Base-by-base conservation (phyloP, 306 rosid species). In the Corylus heterophylla region DNA sequence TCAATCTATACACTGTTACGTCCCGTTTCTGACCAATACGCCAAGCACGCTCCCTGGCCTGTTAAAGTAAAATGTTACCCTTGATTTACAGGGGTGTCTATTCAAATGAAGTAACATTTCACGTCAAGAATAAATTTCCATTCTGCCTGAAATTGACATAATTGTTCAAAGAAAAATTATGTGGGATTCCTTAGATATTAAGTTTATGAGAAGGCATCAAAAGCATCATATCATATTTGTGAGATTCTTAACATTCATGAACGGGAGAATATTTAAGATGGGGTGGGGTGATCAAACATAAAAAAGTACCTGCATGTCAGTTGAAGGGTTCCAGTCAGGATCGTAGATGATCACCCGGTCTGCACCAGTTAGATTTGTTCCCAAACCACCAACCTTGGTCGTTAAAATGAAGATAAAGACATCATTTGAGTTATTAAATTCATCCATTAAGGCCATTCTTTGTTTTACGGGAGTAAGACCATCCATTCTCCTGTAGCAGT, bases 31-130 rank as follows among this genome's bases (percentile, higher is more conserved):
- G 99, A 88, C 99, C 99, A 73, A 95, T 93, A 79, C 99, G 93
- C 99, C 97, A 95, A 70, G 99, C 98, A 51, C 98, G 94, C 85
- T 93, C 99, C 80, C 98, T 91, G 66, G 99, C 99, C 99, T 95
- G 86, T 80, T 59, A 75, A 77, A 86, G 64, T 66, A 72, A 85
- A 81, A 37, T 45, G 58, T n/a, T 78, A 59, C 77, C 45, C 56
- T 29, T 56, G 76, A 74, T 63, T 84, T 77, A 80, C 78, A 69
- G n/a, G 35, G 50, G 45, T 76, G 49, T 29, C 55, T 79, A 79
- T 77, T 66, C 27, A 29, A 49, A 63, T 47, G 47, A 52, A 63
- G n/a, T 42, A 50, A 77, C 31, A 62, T 74, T 44, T 82, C 48
- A 82, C 37, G 73, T 70, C 59, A 35, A 62, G 54, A 50, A 78